phyloP scores from a whole-genome alignment of 2,329 filamentous ascomycete species.

The Epichloe sp. region DNA sequence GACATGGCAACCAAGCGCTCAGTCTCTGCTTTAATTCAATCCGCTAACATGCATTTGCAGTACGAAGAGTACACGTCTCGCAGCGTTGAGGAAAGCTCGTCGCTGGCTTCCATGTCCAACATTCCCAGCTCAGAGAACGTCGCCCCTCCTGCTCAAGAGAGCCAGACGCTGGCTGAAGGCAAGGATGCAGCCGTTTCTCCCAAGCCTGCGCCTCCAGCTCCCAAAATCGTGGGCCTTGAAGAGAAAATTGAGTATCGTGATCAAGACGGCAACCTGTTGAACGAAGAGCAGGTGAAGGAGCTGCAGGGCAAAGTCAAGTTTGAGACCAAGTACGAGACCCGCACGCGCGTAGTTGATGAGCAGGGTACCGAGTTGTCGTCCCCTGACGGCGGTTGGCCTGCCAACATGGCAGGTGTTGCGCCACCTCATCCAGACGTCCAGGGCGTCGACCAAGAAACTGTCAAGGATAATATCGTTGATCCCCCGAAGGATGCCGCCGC shows the following conservation, averaged over 20 bases:
- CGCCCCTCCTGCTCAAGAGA: constrained; percentile 1
- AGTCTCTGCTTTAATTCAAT: neutral
- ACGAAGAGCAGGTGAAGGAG: constrained; percentile 68
- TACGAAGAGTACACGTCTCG: constrained; percentile 7
- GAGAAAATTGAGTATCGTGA: constrained; percentile 79
- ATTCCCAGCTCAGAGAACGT: constrained; percentile 14
- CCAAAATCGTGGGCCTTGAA: constrained; percentile 44
- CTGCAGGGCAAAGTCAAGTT: constrained; percentile 91
- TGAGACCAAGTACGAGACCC: constrained; percentile 91
- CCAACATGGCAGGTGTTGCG: constrained; percentile 31
- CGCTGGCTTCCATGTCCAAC: constrained; percentile 17
- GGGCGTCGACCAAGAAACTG: constrained; percentile 46
- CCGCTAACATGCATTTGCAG: constrained; percentile 8
- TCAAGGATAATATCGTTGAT: constrained; percentile 25
- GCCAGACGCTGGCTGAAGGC: neutral
- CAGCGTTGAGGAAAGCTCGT: constrained; percentile 9
- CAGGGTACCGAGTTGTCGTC: constrained; percentile 61
- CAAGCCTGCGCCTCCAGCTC: constrained; percentile 35
- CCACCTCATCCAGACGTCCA: constrained; percentile 50
- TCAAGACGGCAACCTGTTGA: constrained; percentile 71
- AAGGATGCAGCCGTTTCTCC: constrained; percentile 27
- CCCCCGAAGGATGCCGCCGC: constrained; percentile 28
- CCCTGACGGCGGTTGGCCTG: constrained; percentile 26
- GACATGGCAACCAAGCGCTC: too few species aligned
- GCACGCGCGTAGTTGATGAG: constrained; percentile 70